A percentile compares a stretch with the other conserved stretches of the same genome.
Conservation (phyloP, 1,284 basidiomycete genomes). For the Apiotrichum gamsii region DNA sequence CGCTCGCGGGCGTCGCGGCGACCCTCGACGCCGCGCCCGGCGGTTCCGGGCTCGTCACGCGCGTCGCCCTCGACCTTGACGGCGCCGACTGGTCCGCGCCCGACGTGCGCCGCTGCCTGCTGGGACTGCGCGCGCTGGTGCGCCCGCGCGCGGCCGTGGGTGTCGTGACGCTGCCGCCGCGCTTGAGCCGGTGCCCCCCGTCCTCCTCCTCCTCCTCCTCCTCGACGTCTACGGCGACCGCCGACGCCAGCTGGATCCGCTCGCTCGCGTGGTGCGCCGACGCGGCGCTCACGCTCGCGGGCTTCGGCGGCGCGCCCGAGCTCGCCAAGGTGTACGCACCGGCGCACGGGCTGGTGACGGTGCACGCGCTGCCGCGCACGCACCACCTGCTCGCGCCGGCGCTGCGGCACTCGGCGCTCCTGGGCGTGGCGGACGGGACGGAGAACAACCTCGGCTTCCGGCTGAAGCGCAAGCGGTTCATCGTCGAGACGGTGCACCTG, state of each 20-base stretch:
- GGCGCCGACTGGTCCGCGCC: slow-evolving; percentile 57
- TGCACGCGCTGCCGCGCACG: slow-evolving; percentile 65
- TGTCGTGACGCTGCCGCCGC: slow-evolving; percentile 58
- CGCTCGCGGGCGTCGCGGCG: background rate
- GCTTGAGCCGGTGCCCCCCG: no score
- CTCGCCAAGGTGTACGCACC: slow-evolving; percentile 62
- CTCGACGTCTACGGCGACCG: background rate
- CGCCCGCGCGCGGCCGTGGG: slow-evolving; percentile 56
- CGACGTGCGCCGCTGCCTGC: slow-evolving; percentile 56
- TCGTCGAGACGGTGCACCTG: slow-evolving; percentile 88
- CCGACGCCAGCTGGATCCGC: slow-evolving; percentile 57
- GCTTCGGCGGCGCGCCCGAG: slow-evolving; percentile 57
- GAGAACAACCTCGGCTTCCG: slow-evolving; percentile 94
- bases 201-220: slow-evolving; percentile 1
- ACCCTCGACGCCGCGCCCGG: background rate
- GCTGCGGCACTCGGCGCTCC: slow-evolving; percentile 67
- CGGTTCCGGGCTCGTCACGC: slow-evolving; percentile 29
- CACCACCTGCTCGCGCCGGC: slow-evolving; percentile 65
- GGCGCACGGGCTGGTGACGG: slow-evolving; percentile 73
- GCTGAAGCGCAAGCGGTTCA: slow-evolving; percentile 75
- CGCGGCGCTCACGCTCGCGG: slow-evolving; percentile 63
- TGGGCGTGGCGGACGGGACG: slow-evolving; percentile 56
- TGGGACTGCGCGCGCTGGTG: slow-evolving; percentile 59
- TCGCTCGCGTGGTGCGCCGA: slow-evolving; percentile 75
- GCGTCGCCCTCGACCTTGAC: slow-evolving; percentile 67